phyloP scores from a whole-genome alignment of 2,329 filamentous ascomycete genomes.

The Colletotrichum sp. region DNA sequence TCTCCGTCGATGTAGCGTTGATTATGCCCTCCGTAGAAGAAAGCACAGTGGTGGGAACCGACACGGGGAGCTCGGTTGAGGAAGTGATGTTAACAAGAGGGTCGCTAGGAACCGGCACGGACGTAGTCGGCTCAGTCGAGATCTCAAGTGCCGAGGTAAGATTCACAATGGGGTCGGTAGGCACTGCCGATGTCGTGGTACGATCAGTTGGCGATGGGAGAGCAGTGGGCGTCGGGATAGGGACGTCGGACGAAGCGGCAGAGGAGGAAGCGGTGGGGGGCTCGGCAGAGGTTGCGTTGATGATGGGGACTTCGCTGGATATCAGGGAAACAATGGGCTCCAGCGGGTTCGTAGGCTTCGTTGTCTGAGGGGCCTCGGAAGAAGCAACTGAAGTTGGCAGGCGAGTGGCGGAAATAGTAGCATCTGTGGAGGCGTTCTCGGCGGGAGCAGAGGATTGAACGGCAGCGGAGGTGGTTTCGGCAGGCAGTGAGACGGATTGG shows the following conservation, averaged over 20 bases:
- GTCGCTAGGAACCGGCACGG: background rate
- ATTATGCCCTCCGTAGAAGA: background rate
- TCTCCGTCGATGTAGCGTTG: conserved; percentile 5
- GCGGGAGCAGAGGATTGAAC: background rate
- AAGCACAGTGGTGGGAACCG: background rate
- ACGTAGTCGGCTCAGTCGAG: background rate
- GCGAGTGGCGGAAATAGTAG: background rate
- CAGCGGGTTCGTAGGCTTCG: conserved; percentile 5
- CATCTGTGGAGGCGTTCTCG: background rate
- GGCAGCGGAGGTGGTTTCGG: background rate
- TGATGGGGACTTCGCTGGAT: conserved; percentile 7
- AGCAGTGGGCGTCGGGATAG: conserved; percentile 10
- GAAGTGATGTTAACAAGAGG: conserved; percentile 11
- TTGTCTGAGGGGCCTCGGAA: background rate
- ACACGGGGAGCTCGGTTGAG: background rate
- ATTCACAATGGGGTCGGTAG: background rate
- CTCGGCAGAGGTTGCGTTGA: conserved; percentile 6
- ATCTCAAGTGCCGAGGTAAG: background rate
- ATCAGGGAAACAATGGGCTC: conserved; percentile 18
- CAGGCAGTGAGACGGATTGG: background rate
- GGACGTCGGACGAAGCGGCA: background rate
- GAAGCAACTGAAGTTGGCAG: background rate
- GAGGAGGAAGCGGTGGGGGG: background rate
- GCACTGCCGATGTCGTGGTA: background rate
- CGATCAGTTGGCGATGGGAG: conserved; percentile 18